A percentile compares a stretch with the other conserved stretches of the same genome.
These are phyloP conservation scores for Fusarium sp. DNA, from an alignment of 2,329 filamentous ascomycete genomes.

Conservation along the genomic window DNA sequence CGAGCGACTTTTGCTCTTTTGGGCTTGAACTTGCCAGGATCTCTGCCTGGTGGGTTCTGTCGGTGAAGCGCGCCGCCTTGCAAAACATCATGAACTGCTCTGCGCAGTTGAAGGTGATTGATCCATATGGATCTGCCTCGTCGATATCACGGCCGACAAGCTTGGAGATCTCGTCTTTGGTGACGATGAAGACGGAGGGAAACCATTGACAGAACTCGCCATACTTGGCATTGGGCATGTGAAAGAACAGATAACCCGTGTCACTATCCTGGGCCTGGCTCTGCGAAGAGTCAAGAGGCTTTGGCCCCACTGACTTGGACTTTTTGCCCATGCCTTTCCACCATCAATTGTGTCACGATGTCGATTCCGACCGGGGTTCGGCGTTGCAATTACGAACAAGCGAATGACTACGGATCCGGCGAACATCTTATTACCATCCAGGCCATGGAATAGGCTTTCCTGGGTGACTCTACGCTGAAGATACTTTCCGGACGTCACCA, in stretches of 20 bases:
- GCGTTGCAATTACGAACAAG: constrained; percentile 4
- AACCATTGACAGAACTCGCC: constrained; percentile 54
- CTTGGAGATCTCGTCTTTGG: constrained; percentile 42
- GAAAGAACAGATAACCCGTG: constrained; percentile 47
- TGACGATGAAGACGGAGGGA: constrained; percentile 45
- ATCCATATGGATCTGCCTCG: constrained; percentile 8
- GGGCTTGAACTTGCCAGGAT: constrained; percentile 44
- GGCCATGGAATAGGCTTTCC: background rate
- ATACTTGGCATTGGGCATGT: constrained; percentile 44
- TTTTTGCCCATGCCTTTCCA: constrained; percentile 15
- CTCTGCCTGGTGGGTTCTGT: constrained; percentile 37
- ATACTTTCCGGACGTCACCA: background rate
- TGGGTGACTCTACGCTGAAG: background rate
- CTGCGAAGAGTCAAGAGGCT: constrained; percentile 11
- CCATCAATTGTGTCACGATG: constrained; percentile 1
- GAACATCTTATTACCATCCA: background rate
- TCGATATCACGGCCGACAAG: constrained; percentile 44
- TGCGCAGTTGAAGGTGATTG: constrained; percentile 50
- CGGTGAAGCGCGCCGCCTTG: constrained; percentile 53
- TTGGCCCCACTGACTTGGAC: constrained; percentile 4
- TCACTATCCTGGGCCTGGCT: constrained; percentile 15
- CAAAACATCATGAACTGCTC: constrained; percentile 59
- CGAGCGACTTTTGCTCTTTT: constrained; percentile 48
- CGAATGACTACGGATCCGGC: constrained; percentile 22
- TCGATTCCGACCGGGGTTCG: background rate